Base-by-base conservation (phyloP, 2,329 filamentous ascomycete genomes). In the Nothophoma quercina region DNA sequence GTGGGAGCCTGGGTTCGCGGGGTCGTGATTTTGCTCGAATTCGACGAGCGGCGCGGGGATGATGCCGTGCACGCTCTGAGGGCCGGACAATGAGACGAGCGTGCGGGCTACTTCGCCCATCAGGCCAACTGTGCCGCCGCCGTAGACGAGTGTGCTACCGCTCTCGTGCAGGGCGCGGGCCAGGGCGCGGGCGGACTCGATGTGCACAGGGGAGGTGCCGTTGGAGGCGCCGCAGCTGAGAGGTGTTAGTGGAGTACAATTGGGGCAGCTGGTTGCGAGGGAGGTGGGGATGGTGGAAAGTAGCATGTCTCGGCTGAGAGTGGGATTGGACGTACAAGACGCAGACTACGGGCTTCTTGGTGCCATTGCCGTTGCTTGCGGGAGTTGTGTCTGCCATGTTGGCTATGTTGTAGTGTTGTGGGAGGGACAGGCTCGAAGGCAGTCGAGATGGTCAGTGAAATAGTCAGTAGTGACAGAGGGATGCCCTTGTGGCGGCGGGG, bases 61-160 rank as follows among this genome's bases (percentile, higher is more conserved):
- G 72, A 99, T 90, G 69, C 95, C 95, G 78, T 97, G 93, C 13
- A 98, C 95, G 10, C 88, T 78, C 42, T 86, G 75, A 0, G 93
- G 91, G 2, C 95, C 93, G 5, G 88, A 87, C 58, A 97, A 85
- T 0, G 88, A 82, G 62, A 96, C 91, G 22, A 99, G 86, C 0
- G 91, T 93, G 66, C 88, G 88, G 36, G 95, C 91, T 9, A 98
- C 77, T 72, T 97, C 92, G 70, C 95, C 95, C 95, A 99, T 99
- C 36, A 99, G 83, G 8, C 95, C 95, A 29, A 91, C 86, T 2
- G 93, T 98, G 68, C 95, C 95, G 63, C 95, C 95, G 63, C 95
- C 95, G 75, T 98, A 99, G 60, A 98, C 92, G 34, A 99, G 85
- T 8, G 85, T 83, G 67, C 96, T 91, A 72, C 90, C 87, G 69